Evolutionary conservation across 495 filamentous ascomycete species (phyloP).

Genomic region (Bombardia bombarda): DNA sequence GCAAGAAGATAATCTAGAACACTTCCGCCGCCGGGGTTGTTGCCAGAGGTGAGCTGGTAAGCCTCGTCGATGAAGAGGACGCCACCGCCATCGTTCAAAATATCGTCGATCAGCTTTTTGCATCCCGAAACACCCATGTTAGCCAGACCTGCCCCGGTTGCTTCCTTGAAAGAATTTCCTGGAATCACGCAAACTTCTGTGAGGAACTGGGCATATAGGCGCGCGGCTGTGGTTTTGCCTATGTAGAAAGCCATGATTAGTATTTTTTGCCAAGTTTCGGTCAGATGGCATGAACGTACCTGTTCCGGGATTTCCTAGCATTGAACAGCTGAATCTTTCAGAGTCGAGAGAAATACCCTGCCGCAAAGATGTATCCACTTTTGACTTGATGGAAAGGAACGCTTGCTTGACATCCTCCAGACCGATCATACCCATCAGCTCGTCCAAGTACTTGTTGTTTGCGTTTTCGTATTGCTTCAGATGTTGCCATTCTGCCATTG

Average conservation of each 20-base stretch:
- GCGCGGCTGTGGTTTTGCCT: conserved; percentile 80
- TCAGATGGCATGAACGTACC: conserved; percentile 36
- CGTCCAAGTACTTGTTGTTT: conserved; percentile 50
- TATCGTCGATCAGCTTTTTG: conserved; percentile 51
- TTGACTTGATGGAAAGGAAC: conserved; percentile 58
- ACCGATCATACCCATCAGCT: conserved; percentile 63
- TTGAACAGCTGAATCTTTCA: conserved; percentile 54
- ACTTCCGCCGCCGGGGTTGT: conserved; percentile 42
- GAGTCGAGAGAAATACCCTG: conserved; percentile 48
- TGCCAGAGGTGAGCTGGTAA: conserved; percentile 58
- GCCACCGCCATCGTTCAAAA: conserved; percentile 54
- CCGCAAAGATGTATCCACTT: conserved; percentile 51
- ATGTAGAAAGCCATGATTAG: no score
- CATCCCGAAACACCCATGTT: conserved; percentile 50
- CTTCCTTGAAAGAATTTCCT: conserved; percentile 51
- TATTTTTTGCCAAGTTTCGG: conserved; percentile 16
- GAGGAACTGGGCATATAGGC: conserved; percentile 64
- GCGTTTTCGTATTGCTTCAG: conserved; percentile 46
- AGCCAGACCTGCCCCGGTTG: conserved; percentile 60
- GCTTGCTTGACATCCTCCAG: conserved; percentile 61
- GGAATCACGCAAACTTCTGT: conserved; percentile 51
- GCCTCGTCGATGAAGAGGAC: conserved; percentile 73
- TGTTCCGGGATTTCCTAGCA: conserved; percentile 77
- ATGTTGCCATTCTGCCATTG: conserved; percentile 50
- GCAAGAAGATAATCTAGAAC: conserved; percentile 70